Base-by-base conservation (phyloP, 2,329 filamentous ascomycete species). In the Corinectria fuckeliana region DNA sequence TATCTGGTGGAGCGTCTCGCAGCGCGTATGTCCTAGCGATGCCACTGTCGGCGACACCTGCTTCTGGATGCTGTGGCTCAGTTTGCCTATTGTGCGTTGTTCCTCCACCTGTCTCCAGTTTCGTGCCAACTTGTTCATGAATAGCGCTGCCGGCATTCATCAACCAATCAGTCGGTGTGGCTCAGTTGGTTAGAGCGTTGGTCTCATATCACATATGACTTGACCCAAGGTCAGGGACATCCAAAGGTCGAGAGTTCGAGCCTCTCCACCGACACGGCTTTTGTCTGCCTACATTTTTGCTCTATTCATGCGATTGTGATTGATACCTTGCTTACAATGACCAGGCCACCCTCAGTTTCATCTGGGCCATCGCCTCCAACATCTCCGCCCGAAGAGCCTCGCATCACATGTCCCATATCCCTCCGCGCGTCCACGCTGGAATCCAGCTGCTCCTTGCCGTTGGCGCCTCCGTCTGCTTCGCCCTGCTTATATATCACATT, bases 1-100 rank as follows among this genome's bases (percentile, higher is more conserved):
- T 10, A 62, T 88, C 9, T 82, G 69, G 69, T 71, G 69, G 69
- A 69, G 67, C 47, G 42, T 67, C 10, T 50, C 60, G 10, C 57
- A 63, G 3, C 57, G 61, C n/a, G 50, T 62, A 10, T 71, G 69
- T 47, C 65, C 68, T 0, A 47, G 23, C 11, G 48, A 60, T 51
- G 65, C 56, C 3, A 32, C 28, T 5, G 52, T 61, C 5, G 58
- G 53, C 7, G 52, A 64, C n/a, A 21, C 48, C 3, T 71, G 69
- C 49, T 69, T 64, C 2, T 66, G 63, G 65, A 28, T 69, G 23
- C 50, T 71, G 1, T 71, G 69, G 68, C 38, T 66, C 7, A 67
- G 60, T 28, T 55, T 71, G 1, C 69, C 69, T 4, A 49, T 71
- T 30, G 68, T 69, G 55, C 30, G 63, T 53, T 13, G 5, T n/a